Evolutionary conservation across 352 stramenopile species (phyloP).

Genomic region (Nothophytophthora sp.): DNA sequence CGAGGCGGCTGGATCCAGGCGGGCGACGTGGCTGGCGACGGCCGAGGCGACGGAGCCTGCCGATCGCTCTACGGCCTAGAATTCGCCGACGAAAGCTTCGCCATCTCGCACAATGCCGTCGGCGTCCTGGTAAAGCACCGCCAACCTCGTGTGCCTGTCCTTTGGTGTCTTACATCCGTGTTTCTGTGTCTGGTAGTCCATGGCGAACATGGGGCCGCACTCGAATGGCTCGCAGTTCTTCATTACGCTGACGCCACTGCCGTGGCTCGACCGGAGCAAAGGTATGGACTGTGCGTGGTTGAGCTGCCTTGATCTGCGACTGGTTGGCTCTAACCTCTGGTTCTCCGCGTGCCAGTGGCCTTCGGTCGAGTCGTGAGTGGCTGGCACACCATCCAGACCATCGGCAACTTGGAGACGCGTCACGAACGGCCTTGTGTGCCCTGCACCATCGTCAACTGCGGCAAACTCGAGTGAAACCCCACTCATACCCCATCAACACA

Average conservation of each 20-base stretch:
- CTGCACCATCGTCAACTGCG: constrained; percentile 73
- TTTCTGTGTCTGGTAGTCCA: too few species aligned
- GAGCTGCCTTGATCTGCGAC: too few species aligned
- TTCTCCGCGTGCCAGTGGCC: too few species aligned
- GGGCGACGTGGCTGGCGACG: constrained; percentile 52
- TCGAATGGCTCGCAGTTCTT: constrained; percentile 99
- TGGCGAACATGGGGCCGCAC: constrained; percentile 95
- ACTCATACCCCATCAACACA: background rate
- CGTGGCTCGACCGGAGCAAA: constrained; percentile 73
- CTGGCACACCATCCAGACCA: constrained; percentile 53
- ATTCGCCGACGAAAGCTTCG: constrained; percentile 79
- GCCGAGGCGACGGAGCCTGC: constrained; percentile 47
- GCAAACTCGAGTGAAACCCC: constrained; percentile 32
- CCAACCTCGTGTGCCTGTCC: background rate
- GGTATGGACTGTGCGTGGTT: too few species aligned
- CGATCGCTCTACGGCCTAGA: constrained; percentile 59
- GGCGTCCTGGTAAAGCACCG: constrained; percentile 71
- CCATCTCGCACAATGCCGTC: constrained; percentile 56
- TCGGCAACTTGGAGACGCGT: constrained; percentile 51
- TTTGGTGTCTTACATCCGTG: too few species aligned
- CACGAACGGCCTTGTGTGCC: constrained; percentile 57
- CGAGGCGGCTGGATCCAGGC: constrained; percentile 73
- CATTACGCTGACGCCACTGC: constrained; percentile 91
- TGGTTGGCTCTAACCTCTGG: too few species aligned
- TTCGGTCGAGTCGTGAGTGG: constrained; percentile 76